A percentile compares a stretch with the other conserved stretches of the same genome.
phyloP scores from a whole-genome alignment of 1,284 basidiomycete genomes.

The Gymnopus androsaceus region DNA sequence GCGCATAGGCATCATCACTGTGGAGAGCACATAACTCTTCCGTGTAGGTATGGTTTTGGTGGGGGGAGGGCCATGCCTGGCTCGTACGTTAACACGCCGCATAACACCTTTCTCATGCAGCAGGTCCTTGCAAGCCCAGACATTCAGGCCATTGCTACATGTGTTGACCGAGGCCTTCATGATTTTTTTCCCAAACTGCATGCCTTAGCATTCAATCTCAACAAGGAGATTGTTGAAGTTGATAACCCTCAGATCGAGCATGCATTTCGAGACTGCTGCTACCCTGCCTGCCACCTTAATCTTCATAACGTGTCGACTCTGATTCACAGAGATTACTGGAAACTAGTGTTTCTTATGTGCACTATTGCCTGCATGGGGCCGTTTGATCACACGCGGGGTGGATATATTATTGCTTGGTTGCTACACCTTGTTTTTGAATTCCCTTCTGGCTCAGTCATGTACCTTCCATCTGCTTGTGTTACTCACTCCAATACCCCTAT shows the following conservation, averaged over 20 bases:
- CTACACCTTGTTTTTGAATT: background rate
- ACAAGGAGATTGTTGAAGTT: background rate
- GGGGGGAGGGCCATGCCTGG: background rate
- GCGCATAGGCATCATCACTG: background rate
- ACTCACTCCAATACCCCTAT: conserved; percentile 2
- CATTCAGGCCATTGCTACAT: background rate
- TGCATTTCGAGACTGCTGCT: background rate
- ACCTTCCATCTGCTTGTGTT: background rate
- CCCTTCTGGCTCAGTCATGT: background rate
- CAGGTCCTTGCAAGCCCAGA: background rate
- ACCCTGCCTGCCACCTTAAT: background rate
- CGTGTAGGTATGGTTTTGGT: background rate
- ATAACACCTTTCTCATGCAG: background rate
- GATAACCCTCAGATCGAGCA: background rate
- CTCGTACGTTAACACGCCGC: background rate
- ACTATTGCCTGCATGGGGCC: background rate
- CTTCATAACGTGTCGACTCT: background rate
- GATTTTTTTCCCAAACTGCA: background rate
- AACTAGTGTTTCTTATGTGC: background rate
- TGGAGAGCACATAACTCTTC: background rate
- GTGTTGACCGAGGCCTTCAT: background rate
- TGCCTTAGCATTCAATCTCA: background rate
- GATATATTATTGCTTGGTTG: background rate
- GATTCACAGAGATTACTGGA: background rate
- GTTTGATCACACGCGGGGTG: background rate